Conservation (phyloP, 257 asterid species). For the Solanum tarapatanum region DNA sequence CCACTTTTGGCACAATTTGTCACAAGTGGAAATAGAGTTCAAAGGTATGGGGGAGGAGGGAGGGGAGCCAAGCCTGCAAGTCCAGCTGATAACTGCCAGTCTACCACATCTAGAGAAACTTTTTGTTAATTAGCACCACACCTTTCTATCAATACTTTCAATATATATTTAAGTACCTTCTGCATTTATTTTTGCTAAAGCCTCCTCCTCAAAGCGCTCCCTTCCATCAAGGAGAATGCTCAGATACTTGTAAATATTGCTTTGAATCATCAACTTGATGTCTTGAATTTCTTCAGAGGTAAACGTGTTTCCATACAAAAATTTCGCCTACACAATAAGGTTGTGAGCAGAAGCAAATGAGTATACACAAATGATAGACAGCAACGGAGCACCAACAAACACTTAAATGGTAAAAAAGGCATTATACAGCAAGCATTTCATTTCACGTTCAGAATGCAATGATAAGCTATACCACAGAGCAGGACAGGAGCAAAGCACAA, state of each 20-base stretch:
- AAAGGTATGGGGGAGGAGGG: not conserved
- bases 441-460: not conserved
- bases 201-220: conserved; percentile 91
- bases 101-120: not conserved
- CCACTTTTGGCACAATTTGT: not conserved
- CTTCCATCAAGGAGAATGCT: conserved; percentile 94
- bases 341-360: not conserved
- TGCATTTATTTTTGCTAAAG: conserved; percentile 21
- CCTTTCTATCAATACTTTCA: conserved; percentile 8
- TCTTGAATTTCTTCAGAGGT: conserved; percentile 67
- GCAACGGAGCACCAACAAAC: not conserved
- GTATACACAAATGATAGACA: not conserved
- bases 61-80: not conserved
- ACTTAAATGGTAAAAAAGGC: not conserved
- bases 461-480: not conserved
- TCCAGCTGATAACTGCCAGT: not conserved
- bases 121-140: not conserved
- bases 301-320: conserved; percentile 72
- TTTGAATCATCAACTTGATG: conserved; percentile 90
- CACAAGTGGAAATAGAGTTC: not conserved
- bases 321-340: conserved; percentile 55
- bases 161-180: conserved; percentile 18
- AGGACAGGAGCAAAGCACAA: not conserved
- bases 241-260: conserved; percentile 83
- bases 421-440: not conserved